phyloP scores from a whole-genome alignment of 2,329 filamentous ascomycete genomes.

The Fonsecaea multimorphosa region DNA sequence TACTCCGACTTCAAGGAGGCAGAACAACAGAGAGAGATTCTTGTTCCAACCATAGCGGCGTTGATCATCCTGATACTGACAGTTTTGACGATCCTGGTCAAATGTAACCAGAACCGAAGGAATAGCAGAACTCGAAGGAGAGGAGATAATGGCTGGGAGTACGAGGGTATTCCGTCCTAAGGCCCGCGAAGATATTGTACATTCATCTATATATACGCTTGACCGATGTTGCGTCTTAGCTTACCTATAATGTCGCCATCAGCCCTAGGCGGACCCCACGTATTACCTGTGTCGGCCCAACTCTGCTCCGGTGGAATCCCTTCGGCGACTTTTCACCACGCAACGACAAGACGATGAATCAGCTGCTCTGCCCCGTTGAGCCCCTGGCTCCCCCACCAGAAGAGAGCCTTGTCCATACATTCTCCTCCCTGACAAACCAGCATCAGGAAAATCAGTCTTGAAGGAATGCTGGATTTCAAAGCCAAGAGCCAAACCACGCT shows the following conservation, averaged over 20 bases:
- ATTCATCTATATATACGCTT: neutral
- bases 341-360: constrained; percentile 12
- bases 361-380: neutral
- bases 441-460: neutral
- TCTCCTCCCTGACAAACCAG: neutral
- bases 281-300: constrained; percentile 11
- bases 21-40: constrained; percentile 55
- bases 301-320: constrained; percentile 9
- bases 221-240: neutral
- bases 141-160: constrained; percentile 65
- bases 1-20: constrained; percentile 57
- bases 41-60: constrained; percentile 67
- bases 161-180: constrained; percentile 69
- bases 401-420: constrained; percentile 8
- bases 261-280: neutral
- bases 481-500: neutral
- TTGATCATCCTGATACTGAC: constrained; percentile 68
- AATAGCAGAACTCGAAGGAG: constrained; percentile 59
- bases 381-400: neutral
- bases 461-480: constrained; percentile 10
- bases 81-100: constrained; percentile 66
- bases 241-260: neutral
- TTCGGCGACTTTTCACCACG: constrained; percentile 29
- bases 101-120: constrained; percentile 67
- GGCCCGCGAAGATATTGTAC: neutral